phyloP scores from a whole-genome alignment of 768 basidiomycete genomes.

The Suillus variegatus region DNA sequence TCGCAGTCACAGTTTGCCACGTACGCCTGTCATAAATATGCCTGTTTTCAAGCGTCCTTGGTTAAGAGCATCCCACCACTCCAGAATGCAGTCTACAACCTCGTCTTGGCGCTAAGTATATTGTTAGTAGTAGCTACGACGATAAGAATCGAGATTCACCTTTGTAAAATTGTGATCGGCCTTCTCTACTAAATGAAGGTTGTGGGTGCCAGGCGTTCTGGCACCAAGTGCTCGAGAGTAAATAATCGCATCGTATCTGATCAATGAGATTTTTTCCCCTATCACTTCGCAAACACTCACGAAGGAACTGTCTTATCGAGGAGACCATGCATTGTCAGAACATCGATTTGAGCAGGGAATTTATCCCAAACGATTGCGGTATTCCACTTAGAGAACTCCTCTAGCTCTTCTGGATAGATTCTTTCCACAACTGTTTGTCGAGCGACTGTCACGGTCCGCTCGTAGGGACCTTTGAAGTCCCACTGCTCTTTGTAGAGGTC shows the following conservation, averaged over 20 bases:
- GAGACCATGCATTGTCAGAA: conserved; percentile 80
- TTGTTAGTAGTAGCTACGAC: conserved; percentile 3
- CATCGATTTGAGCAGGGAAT: conserved; percentile 65
- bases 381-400: conserved; percentile 65
- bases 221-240: conserved; percentile 62
- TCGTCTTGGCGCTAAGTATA: conserved; percentile 56
- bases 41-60: conserved; percentile 57
- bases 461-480: conserved; percentile 56
- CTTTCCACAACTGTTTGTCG: conserved; percentile 53
- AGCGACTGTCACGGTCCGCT: conserved; percentile 68
- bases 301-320: conserved; percentile 67
- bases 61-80: conserved; percentile 60
- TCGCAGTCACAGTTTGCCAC: conserved; percentile 44
- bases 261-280: conserved; percentile 6
- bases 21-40: conserved; percentile 59
- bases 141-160: conserved; percentile 25
- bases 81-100: conserved; percentile 64
- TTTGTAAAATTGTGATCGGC: conserved; percentile 82
- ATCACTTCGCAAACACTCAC: conserved; percentile 41
- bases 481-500: conserved; percentile 52
- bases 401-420: conserved; percentile 60
- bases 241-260: conserved; percentile 71
- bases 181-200: conserved; percentile 65
- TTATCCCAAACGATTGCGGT: conserved; percentile 65
- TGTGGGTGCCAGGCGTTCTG: conserved; percentile 68